Evolutionary conservation across 2,329 filamentous ascomycete species (phyloP).

Genomic region (Chaetothyriales sp.): DNA sequence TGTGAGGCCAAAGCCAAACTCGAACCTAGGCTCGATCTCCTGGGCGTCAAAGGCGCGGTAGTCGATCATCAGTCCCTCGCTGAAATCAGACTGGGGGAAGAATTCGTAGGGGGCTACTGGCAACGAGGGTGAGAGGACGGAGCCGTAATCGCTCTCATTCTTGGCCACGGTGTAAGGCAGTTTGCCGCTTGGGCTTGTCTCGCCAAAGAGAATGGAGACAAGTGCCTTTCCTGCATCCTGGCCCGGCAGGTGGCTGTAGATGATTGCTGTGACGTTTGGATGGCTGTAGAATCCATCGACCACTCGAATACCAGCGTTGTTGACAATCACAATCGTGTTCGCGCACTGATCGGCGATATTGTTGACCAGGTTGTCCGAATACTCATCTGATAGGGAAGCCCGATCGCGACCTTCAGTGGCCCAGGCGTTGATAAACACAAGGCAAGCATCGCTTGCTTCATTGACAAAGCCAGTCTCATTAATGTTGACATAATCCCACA

Average conservation of each 20-base stretch:
- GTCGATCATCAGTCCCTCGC: conserved; percentile 69
- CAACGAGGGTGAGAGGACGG: background rate
- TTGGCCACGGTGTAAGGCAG: conserved; percentile 68
- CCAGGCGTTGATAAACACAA: conserved; percentile 47
- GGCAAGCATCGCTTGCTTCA: conserved; percentile 38
- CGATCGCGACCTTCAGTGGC: conserved; percentile 33
- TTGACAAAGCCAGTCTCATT: background rate
- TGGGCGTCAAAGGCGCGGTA: conserved; percentile 59
- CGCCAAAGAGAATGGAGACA: conserved; percentile 69
- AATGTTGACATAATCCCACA: background rate
- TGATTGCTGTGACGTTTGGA: conserved; percentile 62
- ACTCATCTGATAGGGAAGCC: conserved; percentile 28
- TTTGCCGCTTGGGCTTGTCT: conserved; percentile 60
- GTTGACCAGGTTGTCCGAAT: conserved; percentile 30
- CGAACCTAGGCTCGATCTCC: conserved; percentile 43
- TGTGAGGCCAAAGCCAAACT: conserved; percentile 66
- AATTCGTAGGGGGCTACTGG: conserved; percentile 16
- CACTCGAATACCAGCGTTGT: conserved; percentile 29
- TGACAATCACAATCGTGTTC: conserved; percentile 38
- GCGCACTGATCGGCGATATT: conserved; percentile 31
- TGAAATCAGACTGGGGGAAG: conserved; percentile 58
- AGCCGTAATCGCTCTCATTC: conserved; percentile 50
- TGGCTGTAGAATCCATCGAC: conserved; percentile 26
- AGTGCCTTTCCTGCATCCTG: conserved; percentile 72
- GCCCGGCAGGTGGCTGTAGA: conserved; percentile 70